Percentiles rank a stretch among this genome's conserved stretches.
phyloP scores from a whole-genome alignment of 257 asterid species.

The Solanum neorickii region DNA sequence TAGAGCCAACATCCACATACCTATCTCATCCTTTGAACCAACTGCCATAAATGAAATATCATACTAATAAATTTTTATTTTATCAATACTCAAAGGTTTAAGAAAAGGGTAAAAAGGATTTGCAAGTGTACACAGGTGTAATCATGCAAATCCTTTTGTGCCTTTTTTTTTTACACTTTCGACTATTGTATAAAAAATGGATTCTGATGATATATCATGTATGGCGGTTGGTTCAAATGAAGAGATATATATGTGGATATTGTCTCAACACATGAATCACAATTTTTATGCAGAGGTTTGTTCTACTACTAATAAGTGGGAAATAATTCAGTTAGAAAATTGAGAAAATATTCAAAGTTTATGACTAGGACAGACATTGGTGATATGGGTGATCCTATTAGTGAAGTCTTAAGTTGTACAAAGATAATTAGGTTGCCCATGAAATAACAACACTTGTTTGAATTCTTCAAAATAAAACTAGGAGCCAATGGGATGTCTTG shows the following conservation, averaged over 20 bases:
- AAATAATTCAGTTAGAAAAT: no score
- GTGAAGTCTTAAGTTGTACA: not conserved
- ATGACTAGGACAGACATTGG: not conserved
- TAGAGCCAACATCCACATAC: no score
- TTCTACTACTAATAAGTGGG: not conserved
- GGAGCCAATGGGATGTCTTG: not conserved
- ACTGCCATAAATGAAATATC: no score
- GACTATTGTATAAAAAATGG: not conserved
- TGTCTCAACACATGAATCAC: not conserved
- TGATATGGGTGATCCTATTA: not conserved
- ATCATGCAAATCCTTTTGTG: no score
- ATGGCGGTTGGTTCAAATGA: not conserved
- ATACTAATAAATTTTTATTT: no score
- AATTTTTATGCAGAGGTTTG: not conserved
- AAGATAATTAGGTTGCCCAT: not conserved
- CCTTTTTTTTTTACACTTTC: no score
- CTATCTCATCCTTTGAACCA: no score
- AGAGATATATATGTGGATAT: not conserved
- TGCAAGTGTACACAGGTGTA: no score
- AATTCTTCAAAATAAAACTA: no score
- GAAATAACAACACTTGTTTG: no score
- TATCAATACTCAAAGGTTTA: no score
- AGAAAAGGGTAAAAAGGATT: no score
- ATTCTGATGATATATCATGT: not conserved
- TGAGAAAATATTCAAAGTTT: not conserved